phyloP scores from a whole-genome alignment of 352 stramenopile genomes.

The Pythium dissimile region DNA sequence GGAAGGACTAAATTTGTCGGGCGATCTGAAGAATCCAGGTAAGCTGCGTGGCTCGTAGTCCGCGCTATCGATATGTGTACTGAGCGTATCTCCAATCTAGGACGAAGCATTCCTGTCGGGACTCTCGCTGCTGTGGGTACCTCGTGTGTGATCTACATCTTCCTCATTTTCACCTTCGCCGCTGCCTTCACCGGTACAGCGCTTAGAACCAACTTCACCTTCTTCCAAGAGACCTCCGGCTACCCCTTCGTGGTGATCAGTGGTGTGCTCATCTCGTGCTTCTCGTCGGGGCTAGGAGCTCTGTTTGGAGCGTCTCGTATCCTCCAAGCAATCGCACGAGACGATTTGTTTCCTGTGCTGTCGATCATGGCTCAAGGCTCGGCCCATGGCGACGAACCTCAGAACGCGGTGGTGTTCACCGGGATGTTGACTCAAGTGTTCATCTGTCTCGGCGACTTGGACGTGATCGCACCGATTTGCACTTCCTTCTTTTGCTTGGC shows the following conservation, averaged over 20 bases:
- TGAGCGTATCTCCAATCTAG: constrained; percentile 18
- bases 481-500: constrained; percentile 81
- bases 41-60: background rate
- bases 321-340: constrained; percentile 71
- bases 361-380: constrained; percentile 49
- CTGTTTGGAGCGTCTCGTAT: constrained; percentile 74
- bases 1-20: constrained; percentile 78
- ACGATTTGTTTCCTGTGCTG: constrained; percentile 56
- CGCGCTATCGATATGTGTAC: background rate
- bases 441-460: constrained; percentile 71
- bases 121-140: constrained; percentile 60
- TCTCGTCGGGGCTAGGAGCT: constrained; percentile 60
- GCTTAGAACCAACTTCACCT: constrained; percentile 67
- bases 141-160: constrained; percentile 62
- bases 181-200: constrained; percentile 47
- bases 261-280: constrained; percentile 65
- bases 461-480: constrained; percentile 76
- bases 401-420: constrained; percentile 66
- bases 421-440: constrained; percentile 55
- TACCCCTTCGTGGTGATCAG: constrained; percentile 56
- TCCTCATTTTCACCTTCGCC: constrained; percentile 70
- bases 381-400: constrained; percentile 59
- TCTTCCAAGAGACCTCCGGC: constrained; percentile 66
- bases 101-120: constrained; percentile 58
- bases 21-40: constrained; percentile 73